Evolutionary conservation across 768 basidiomycete genomes (phyloP).

Genomic region (Mycena leptocephala): DNA sequence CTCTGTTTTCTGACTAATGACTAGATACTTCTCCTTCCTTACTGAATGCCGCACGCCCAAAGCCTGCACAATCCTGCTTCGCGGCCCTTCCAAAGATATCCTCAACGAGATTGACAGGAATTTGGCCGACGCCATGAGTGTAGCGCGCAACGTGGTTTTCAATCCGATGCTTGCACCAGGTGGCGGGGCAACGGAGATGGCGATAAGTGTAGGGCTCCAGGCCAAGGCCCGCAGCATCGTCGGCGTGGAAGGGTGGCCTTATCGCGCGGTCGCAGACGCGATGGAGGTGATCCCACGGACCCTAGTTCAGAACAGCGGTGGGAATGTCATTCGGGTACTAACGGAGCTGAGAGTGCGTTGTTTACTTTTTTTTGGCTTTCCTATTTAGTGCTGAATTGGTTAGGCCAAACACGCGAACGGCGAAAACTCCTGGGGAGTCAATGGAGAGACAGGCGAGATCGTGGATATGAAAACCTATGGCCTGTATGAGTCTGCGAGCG

Average conservation of each 20-base stretch:
- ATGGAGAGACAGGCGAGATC: slow-evolving; percentile 96
- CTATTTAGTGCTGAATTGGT: slow-evolving; percentile 16
- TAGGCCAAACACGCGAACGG: slow-evolving; percentile 97
- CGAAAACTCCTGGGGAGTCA: slow-evolving; percentile 93
- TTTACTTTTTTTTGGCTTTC: background rate
- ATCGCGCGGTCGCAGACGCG: slow-evolving; percentile 93
- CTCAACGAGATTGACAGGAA: slow-evolving; percentile 99
- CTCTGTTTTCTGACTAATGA: slow-evolving; percentile 12
- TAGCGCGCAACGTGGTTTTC: slow-evolving; percentile 97
- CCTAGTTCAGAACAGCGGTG: slow-evolving; percentile 94
- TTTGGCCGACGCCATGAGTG: slow-evolving; percentile 97
- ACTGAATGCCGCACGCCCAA: slow-evolving; percentile 93
- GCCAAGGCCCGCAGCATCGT: slow-evolving; percentile 84
- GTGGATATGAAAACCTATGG: slow-evolving; percentile 97
- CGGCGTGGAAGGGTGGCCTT: slow-evolving; percentile 94
- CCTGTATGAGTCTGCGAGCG: slow-evolving; percentile 95
- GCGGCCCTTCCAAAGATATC: slow-evolving; percentile 98
- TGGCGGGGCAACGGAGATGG: slow-evolving; percentile 99
- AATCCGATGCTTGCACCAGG: slow-evolving; percentile 96
- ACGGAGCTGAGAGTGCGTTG: slow-evolving; percentile 90
- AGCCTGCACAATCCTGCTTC: slow-evolving; percentile 98
- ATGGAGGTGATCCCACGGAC: slow-evolving; percentile 98
- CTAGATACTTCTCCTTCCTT: slow-evolving; percentile 96
- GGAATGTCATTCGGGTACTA: slow-evolving; percentile 93
- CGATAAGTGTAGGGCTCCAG: slow-evolving; percentile 90